These are phyloP conservation scores for Pulveroboletus sp. DNA, from an alignment of 768 basidiomycete genomes.

Conservation along the genomic window DNA sequence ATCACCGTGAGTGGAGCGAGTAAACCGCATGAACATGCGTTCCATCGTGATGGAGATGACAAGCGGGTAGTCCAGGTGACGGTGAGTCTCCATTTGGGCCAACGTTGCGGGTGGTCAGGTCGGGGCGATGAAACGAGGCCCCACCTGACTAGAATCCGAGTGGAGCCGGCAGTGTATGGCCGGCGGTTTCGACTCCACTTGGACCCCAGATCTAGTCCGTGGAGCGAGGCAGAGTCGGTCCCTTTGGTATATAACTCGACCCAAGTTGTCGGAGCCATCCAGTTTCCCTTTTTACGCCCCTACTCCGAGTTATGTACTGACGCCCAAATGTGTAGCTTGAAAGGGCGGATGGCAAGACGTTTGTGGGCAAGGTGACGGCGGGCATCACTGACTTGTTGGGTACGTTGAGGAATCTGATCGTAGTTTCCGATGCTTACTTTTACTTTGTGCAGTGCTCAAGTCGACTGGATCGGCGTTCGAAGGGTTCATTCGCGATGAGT, in stretches of 20 bases:
- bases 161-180: slow-evolving; percentile 17
- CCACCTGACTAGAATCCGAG: slow-evolving; percentile 3
- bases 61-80: slow-evolving; percentile 64
- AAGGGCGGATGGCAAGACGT: slow-evolving; percentile 57
- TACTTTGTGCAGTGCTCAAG: slow-evolving; percentile 64
- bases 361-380: slow-evolving; percentile 56
- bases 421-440: neutral
- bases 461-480: slow-evolving; percentile 83
- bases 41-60: slow-evolving; percentile 87
- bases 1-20: slow-evolving; percentile 49
- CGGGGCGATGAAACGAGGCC: slow-evolving; percentile 7
- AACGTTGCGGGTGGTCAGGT: neutral
- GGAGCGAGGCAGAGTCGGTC: slow-evolving; percentile 13
- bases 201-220: slow-evolving; percentile 17
- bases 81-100: slow-evolving; percentile 32
- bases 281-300: neutral
- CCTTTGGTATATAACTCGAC: slow-evolving; percentile 13
- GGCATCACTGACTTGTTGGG: slow-evolving; percentile 81
- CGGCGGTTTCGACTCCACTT: slow-evolving; percentile 14
- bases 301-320: neutral
- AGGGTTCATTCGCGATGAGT: slow-evolving; percentile 77
- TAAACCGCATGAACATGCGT: slow-evolving; percentile 70
- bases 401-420: slow-evolving; percentile 29
- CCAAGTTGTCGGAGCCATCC: neutral
- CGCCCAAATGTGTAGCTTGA: slow-evolving; percentile 45